Conservation (phyloP, 2,329 filamentous ascomycete species). For the Diaporthe eres region DNA sequence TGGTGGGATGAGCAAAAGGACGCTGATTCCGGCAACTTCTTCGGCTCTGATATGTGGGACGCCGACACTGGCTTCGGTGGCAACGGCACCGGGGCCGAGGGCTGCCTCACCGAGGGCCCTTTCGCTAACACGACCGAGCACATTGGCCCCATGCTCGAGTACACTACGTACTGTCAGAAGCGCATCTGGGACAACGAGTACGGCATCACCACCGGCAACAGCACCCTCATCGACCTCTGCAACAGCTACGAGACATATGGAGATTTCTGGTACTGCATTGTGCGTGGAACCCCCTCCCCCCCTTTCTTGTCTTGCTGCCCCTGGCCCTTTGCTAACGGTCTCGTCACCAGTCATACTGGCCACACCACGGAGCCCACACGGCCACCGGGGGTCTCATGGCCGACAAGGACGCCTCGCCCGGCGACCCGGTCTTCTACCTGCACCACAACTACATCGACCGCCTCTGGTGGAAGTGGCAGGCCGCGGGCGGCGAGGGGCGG, state of each 20-base stretch:
- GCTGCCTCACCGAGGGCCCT: slow-evolving; percentile 46
- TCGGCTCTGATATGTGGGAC: slow-evolving; percentile 34
- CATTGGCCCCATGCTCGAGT: slow-evolving; percentile 44
- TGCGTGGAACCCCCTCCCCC: slow-evolving; percentile 35
- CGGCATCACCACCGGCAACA: slow-evolving; percentile 39
- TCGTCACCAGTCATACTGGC: not conserved
- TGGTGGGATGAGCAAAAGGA: slow-evolving; percentile 39
- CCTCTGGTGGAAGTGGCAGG: slow-evolving; percentile 46
- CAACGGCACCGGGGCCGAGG: slow-evolving; percentile 34
- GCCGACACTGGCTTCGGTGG: slow-evolving; percentile 31
- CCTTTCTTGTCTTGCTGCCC: not conserved
- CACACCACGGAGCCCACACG: slow-evolving; percentile 27
- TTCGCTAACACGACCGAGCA: slow-evolving; percentile 45
- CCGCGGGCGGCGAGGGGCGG: not conserved
- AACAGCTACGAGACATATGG: slow-evolving; percentile 23
- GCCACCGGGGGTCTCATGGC: slow-evolving; percentile 21
- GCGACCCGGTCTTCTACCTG: slow-evolving; percentile 53
- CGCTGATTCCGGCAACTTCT: slow-evolving; percentile 27
- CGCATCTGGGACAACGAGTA: slow-evolving; percentile 26
- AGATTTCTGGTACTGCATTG: slow-evolving; percentile 38
- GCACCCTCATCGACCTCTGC: slow-evolving; percentile 20
- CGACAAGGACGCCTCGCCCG: slow-evolving; percentile 32
- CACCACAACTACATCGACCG: slow-evolving; percentile 51
- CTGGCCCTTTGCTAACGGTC: slow-evolving; percentile 27
- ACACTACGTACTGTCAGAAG: slow-evolving; percentile 38